phyloP scores from a whole-genome alignment of 768 basidiomycete species.

The Lactarius trivialis region DNA sequence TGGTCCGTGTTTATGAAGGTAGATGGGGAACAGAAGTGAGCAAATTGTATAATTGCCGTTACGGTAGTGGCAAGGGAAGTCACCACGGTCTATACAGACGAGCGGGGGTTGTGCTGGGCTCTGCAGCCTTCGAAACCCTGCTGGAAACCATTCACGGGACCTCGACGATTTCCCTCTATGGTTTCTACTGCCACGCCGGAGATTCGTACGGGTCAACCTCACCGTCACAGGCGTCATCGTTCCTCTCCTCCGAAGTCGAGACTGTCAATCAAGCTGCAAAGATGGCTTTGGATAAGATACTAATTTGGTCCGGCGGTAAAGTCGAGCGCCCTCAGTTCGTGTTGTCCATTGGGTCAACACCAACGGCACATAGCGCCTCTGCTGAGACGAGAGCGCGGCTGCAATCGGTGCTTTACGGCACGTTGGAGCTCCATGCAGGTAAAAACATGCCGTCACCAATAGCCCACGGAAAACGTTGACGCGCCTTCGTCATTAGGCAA shows the following conservation, averaged over 20 bases:
- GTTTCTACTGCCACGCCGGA: slow-evolving; percentile 80
- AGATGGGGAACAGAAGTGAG: slow-evolving; percentile 72
- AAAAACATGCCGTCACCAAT: slow-evolving; percentile 1
- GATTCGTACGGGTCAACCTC: slow-evolving; percentile 74
- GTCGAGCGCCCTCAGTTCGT: slow-evolving; percentile 48
- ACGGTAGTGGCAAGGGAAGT: slow-evolving; percentile 16
- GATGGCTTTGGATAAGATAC: slow-evolving; percentile 44
- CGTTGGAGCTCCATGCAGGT: slow-evolving; percentile 75
- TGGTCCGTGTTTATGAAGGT: slow-evolving; percentile 83
- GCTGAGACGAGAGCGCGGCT: slow-evolving; percentile 41
- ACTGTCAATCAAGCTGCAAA: slow-evolving; percentile 62
- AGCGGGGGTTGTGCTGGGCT: slow-evolving; percentile 55
- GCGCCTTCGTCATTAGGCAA: slow-evolving; percentile 44
- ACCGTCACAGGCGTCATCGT: slow-evolving; percentile 53
- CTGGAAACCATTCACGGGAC: slow-evolving; percentile 49
- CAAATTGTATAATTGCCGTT: slow-evolving; percentile 3
- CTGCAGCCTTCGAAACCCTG: slow-evolving; percentile 49
- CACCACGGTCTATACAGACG: slow-evolving; percentile 42
- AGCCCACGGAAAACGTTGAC: neutral
- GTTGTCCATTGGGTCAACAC: slow-evolving; percentile 81
- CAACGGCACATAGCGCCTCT: slow-evolving; percentile 74
- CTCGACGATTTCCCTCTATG: slow-evolving; percentile 54
- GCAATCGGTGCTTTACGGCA: slow-evolving; percentile 45
- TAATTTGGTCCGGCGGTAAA: slow-evolving; percentile 30
- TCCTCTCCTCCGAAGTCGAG: slow-evolving; percentile 62